Percentiles rank a stretch among this genome's conserved stretches.
phyloP scores from a whole-genome alignment of 306 rosid genomes.

The Trichosanthes cucumerina region DNA sequence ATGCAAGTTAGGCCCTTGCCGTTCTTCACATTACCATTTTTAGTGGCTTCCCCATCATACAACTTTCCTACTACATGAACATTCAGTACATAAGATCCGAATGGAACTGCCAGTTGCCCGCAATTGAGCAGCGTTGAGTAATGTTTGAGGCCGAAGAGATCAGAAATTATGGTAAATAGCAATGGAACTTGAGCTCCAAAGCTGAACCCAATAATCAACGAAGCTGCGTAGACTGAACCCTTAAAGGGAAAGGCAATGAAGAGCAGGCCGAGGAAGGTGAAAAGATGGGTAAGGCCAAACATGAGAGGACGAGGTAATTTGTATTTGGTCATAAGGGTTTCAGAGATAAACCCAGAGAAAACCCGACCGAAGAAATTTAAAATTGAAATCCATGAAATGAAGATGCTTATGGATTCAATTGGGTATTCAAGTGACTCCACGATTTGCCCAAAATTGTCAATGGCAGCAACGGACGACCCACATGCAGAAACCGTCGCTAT shows the following conservation, averaged over 20 bases:
- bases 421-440: conserved; percentile 23
- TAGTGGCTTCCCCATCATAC: conserved; percentile 6
- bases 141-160: conserved; percentile 24
- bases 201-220: conserved; percentile 10
- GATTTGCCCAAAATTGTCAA: conserved; percentile 27
- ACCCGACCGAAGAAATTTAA: conserved; percentile 34
- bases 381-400: conserved; percentile 21
- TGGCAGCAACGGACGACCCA: conserved; percentile 20
- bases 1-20: background rate
- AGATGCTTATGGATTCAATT: background rate
- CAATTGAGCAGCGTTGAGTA: background rate
- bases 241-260: conserved; percentile 18
- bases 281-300: conserved; percentile 2
- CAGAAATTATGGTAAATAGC: conserved; percentile 9
- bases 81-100: conserved; percentile 9
- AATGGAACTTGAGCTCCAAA: conserved; percentile 23
- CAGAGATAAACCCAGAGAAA: conserved; percentile 25
- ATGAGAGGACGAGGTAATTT: conserved; percentile 23
- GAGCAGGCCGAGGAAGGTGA: background rate
- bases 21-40: background rate
- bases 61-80: conserved; percentile 2
- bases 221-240: conserved; percentile 11
- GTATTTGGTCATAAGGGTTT: conserved; percentile 11
- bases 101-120: conserved; percentile 9
- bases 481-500: background rate